Percentiles rank a stretch among this genome's conserved stretches.
These are phyloP conservation scores for Selaginella tamariscina DNA, from an alignment of 75 land plant genomes.

Conservation along the genomic window DNA sequence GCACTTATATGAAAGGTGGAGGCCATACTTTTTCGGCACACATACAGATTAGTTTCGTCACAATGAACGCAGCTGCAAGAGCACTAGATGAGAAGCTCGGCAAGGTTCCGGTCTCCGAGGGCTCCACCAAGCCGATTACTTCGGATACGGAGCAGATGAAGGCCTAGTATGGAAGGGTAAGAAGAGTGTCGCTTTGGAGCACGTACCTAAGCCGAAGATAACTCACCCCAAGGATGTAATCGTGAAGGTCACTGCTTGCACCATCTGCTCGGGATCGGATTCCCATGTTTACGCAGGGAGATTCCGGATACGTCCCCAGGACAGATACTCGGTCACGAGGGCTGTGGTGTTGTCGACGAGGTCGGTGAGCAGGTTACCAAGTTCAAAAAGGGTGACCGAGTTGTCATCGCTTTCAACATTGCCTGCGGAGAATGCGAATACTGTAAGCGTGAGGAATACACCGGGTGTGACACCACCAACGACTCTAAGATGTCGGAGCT, in stretches of 20 bases:
- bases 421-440: constrained; percentile 20
- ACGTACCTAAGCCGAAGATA: too few species aligned
- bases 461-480: constrained; percentile 24
- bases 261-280: constrained; percentile 23
- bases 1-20: too few species aligned
- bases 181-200: too few species aligned
- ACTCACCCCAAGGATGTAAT: constrained; percentile 14
- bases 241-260: constrained; percentile 13
- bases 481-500: not conserved
- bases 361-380: constrained; percentile 18
- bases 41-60: too few species aligned
- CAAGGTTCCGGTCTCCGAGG: too few species aligned
- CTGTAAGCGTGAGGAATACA: constrained; percentile 10
- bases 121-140: too few species aligned
- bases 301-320: constrained; percentile 18
- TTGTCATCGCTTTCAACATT: constrained; percentile 19
- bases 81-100: too few species aligned
- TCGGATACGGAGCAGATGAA: too few species aligned
- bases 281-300: constrained; percentile 17
- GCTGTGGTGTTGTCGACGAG: constrained; percentile 17
- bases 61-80: too few species aligned
- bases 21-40: too few species aligned
- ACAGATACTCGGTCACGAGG: constrained; percentile 20
- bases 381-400: constrained; percentile 20
- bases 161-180: too few species aligned